Conservation (phyloP, 1,284 basidiomycete genomes). For the Earliella scabrosa region DNA sequence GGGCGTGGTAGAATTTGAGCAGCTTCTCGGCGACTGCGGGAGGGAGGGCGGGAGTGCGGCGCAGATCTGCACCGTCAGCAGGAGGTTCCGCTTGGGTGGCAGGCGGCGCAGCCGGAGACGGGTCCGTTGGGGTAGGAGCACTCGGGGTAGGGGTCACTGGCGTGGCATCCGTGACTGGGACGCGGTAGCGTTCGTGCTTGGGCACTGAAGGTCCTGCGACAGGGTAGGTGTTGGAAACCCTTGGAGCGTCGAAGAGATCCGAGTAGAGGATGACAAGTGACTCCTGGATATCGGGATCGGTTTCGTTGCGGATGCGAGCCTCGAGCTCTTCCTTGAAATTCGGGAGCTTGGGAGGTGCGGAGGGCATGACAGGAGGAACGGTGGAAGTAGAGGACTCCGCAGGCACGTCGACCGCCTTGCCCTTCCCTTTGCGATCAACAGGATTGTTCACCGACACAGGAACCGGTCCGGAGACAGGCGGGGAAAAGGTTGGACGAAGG, state of each 20-base stretch:
- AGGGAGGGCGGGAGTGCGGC: conserved; percentile 26
- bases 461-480: not conserved
- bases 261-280: conserved; percentile 22
- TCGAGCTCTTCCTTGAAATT: conserved; percentile 22
- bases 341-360: not conserved
- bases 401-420: conserved; percentile 10
- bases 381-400: not conserved
- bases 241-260: conserved; percentile 11
- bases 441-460: not conserved
- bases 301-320: conserved; percentile 18
- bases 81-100: not conserved
- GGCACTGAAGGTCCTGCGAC: conserved; percentile 11
- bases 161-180: not conserved
- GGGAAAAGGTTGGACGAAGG: too few relatives aligned
- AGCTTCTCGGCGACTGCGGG: conserved; percentile 27
- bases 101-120: not conserved
- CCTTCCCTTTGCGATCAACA: conserved; percentile 24
- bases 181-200: not conserved
- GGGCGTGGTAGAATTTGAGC: conserved; percentile 22
- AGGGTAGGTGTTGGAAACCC: not conserved
- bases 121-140: not conserved
- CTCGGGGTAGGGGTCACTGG: not conserved
- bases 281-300: conserved; percentile 18
- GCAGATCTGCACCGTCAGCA: conserved; percentile 18
- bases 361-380: not conserved